Evolutionary conservation across 768 basidiomycete species (phyloP), one percentile per base, ranked within the genome.

Genomic region (Rhodosporidiobolus odoratus): DNA sequence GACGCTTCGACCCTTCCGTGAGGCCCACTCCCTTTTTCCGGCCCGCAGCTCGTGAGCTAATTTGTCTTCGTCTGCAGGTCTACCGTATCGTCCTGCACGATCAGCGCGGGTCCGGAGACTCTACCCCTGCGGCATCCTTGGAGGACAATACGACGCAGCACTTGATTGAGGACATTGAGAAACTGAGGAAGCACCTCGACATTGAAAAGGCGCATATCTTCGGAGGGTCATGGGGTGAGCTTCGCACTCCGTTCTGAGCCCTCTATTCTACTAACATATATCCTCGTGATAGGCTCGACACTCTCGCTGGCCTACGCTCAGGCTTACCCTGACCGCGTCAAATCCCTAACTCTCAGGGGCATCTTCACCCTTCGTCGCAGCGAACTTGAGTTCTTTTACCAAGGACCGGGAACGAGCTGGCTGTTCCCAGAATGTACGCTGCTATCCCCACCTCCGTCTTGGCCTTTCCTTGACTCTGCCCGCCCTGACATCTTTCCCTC

Each of bases 111-210:
- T 79, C 89, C 23, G 94, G 94, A 27, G 88, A 90, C 76, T 91
- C 90, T 25, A 90, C 84, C 0, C 93, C 93, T 86, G 90, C 78
- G 71, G 87, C 92, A 13, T 88, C 80, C 40, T 79, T 88, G 3
- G 88, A 90, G 74, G 88, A 92, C 60, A 97, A 97, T 80, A 96
- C 92, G 3, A 96, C 93, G 8, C 92, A 90, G 91, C 88, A 92
- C 77, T 86, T 95, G 50, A 91, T 97, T 34, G 88, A 85, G 72
- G 94, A 97, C 77, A 86, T 92, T 16, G 94, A 97, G 78, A 88
- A 82, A 76, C 69, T 77, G 34, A 84, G 94, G 66, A 83, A 88
- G 77, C 84, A 89, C 67, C 84, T 97, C 23, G 81, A 81, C 50
- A 84, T 97, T 65, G 87, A 90, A 27, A 90, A 86, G 77, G 96